Conservation (phyloP, 2,329 filamentous ascomycete genomes). For the Beauveria pseudobassiana region DNA sequence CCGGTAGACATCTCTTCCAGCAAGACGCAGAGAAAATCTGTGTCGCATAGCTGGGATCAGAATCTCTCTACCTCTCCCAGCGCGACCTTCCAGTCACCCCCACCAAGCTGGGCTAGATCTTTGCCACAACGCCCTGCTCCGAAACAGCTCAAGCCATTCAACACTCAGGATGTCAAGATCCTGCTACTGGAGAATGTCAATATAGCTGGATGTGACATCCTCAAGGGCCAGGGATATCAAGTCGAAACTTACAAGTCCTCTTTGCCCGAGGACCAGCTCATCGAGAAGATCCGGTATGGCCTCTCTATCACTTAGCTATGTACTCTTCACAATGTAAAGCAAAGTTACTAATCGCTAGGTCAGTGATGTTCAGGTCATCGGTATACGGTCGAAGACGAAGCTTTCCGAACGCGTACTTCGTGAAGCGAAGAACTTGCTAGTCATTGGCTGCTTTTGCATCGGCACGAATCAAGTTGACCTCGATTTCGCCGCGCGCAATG, state of each 20-base stretch:
- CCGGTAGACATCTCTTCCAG: constrained; percentile 42
- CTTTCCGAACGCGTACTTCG: constrained; percentile 76
- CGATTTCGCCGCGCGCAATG: constrained; percentile 70
- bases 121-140: constrained; percentile 30
- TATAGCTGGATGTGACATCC: constrained; percentile 74
- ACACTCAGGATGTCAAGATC: constrained; percentile 94
- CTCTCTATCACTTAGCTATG: constrained; percentile 5
- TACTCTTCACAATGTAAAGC: constrained; percentile 2
- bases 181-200: constrained; percentile 95
- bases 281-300: constrained; percentile 85
- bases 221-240: constrained; percentile 84
- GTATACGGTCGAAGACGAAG: constrained; percentile 96
- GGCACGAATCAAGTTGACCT: constrained; percentile 94
- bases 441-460: constrained; percentile 98
- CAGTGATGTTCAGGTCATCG: constrained; percentile 93
- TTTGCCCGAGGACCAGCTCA: constrained; percentile 83
- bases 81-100: constrained; percentile 66
- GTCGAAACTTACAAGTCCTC: constrained; percentile 88
- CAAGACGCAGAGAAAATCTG: constrained; percentile 27
- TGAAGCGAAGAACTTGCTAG: constrained; percentile 88
- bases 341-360: constrained; percentile 12
- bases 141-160: constrained; percentile 91
- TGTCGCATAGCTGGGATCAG: constrained; percentile 51
- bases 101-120: constrained; percentile 51
- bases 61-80: constrained; percentile 66